Evolutionary conservation across 2,329 filamentous ascomycete species (phyloP).

Genomic region (Sclerotinia trifoliorum): DNA sequence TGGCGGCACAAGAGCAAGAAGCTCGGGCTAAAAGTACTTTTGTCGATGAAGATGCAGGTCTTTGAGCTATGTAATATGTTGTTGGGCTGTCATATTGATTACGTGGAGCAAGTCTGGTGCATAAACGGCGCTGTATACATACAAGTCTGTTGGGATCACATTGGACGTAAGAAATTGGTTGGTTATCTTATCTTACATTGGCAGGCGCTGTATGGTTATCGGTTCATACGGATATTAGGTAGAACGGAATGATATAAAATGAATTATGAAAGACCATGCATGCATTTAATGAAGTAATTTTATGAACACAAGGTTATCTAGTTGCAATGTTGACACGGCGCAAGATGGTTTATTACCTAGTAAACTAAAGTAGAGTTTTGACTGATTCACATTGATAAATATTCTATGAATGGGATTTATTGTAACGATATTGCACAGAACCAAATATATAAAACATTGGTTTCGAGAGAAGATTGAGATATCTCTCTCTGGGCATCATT

Average conservation of each 20-base stretch:
- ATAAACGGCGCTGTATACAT: background rate
- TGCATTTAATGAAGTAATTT: background rate
- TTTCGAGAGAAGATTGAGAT: background rate
- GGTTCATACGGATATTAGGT: background rate
- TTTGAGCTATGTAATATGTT: slow-evolving; percentile 21
- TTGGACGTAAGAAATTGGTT: background rate
- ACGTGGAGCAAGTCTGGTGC: background rate
- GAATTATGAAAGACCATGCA: background rate
- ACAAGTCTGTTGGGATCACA: slow-evolving; percentile 2
- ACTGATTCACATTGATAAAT: no score
- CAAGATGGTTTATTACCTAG: background rate
- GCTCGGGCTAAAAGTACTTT: slow-evolving; percentile 39
- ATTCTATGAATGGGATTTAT: background rate
- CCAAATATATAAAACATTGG: background rate
- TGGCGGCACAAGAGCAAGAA: slow-evolving; percentile 41
- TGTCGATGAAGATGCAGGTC: slow-evolving; percentile 37
- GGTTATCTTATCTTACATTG: slow-evolving; percentile 8
- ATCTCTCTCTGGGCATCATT: background rate
- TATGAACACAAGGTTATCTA: background rate
- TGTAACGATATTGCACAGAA: background rate
- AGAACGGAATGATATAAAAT: background rate
- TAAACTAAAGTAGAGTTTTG: background rate
- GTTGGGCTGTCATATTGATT: background rate
- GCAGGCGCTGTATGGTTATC: slow-evolving; percentile 7
- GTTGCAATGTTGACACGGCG: background rate